phyloP scores from a whole-genome alignment of 345 rosid species.

The Corchorus olitorius region DNA sequence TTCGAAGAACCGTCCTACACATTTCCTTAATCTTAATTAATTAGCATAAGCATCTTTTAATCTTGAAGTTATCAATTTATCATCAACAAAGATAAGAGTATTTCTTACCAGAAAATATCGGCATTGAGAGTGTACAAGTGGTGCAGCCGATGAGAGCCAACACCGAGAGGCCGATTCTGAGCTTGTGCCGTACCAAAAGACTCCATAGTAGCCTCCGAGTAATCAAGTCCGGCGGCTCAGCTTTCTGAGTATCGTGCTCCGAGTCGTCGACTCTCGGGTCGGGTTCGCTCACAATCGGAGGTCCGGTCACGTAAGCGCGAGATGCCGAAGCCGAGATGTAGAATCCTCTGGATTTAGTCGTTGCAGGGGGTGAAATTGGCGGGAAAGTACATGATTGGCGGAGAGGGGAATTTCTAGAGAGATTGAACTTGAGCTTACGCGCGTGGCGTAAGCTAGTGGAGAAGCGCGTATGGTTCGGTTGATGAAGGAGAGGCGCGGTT shows the following conservation, averaged over 20 bases:
- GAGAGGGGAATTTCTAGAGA: slow-evolving; percentile 8
- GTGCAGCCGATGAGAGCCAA: slow-evolving; percentile 71
- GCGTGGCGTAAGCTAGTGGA: slow-evolving; percentile 20
- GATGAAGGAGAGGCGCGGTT: slow-evolving; percentile 40
- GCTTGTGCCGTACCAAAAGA: slow-evolving; percentile 61
- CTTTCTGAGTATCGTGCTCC: slow-evolving; percentile 35
- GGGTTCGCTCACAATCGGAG: slow-evolving; percentile 59
- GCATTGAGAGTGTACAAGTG: slow-evolving; percentile 86
- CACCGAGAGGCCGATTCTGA: slow-evolving; percentile 47
- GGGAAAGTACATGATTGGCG: slow-evolving; percentile 37
- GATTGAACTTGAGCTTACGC: slow-evolving; percentile 19
- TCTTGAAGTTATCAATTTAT: not conserved
- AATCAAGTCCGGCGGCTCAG: slow-evolving; percentile 46
- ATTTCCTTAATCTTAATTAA: slow-evolving; percentile 9
- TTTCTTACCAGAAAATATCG: slow-evolving; percentile 71
- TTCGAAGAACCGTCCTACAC: slow-evolving; percentile 78
- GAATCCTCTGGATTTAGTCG: slow-evolving; percentile 20
- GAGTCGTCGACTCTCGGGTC: slow-evolving; percentile 45
- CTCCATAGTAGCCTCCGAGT: slow-evolving; percentile 68
- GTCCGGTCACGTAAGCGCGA: slow-evolving; percentile 77
- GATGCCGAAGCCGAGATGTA: slow-evolving; percentile 28
- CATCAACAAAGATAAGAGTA: not conserved
- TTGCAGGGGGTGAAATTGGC: slow-evolving; percentile 30
- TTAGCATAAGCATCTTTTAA: not conserved
- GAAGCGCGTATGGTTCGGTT: slow-evolving; percentile 34